These are phyloP conservation scores for Deuterostichococcus epilithicus DNA, from an alignment of 139 green algal genomes.

Conservation along the genomic window DNA sequence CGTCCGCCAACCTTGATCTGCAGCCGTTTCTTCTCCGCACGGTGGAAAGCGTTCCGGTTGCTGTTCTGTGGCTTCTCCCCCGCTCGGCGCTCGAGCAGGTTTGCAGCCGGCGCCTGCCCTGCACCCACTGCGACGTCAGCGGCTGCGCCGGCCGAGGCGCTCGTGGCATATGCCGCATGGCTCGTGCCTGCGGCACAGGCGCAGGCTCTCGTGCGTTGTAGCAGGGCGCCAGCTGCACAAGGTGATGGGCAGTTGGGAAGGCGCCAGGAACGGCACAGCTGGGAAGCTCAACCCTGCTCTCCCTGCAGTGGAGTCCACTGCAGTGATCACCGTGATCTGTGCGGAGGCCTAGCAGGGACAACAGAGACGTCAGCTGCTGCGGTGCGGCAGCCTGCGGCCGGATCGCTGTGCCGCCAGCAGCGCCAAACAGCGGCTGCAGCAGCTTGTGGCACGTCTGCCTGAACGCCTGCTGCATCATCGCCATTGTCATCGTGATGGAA, in stretches of 20 bases:
- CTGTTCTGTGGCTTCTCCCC: not conserved
- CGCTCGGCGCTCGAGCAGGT: not conserved
- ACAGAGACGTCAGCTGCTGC: not conserved
- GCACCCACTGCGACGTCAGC: too few relatives aligned
- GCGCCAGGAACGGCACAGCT: too few relatives aligned
- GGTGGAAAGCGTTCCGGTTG: not conserved
- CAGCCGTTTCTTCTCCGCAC: not conserved
- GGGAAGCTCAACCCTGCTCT: too few relatives aligned
- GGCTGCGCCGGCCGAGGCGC: too few relatives aligned
- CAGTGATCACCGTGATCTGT: too few relatives aligned
- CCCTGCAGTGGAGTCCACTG: too few relatives aligned
- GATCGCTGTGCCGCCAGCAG: not conserved
- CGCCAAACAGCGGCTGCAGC: not conserved
- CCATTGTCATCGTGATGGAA: not conserved
- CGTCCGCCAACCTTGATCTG: not conserved
- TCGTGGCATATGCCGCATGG: too few relatives aligned
- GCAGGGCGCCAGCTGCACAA: too few relatives aligned
- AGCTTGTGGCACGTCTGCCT: not conserved
- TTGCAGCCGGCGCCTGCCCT: not conserved
- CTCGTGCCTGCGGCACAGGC: too few relatives aligned
- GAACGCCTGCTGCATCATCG: not conserved
- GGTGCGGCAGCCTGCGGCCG: not conserved
- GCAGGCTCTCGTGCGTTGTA: too few relatives aligned
- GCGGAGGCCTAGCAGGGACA: not conserved
- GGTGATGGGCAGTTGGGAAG: too few relatives aligned